A percentile compares a stretch with the other conserved stretches of the same genome.
Conservation (phyloP, 192 early-diverging fungal species). For the Coemansia sp. region DNA sequence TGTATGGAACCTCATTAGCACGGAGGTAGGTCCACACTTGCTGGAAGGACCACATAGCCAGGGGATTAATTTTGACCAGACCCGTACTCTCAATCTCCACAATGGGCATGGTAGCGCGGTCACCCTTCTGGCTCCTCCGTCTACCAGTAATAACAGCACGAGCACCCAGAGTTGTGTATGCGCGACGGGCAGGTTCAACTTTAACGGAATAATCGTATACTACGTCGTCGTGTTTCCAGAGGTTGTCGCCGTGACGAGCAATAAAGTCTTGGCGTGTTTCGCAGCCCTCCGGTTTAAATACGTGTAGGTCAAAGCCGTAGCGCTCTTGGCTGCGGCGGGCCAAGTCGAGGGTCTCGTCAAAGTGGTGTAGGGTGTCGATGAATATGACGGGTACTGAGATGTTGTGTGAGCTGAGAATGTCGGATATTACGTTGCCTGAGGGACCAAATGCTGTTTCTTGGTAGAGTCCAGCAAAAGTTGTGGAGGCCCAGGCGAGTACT, state of each 20-base stretch:
- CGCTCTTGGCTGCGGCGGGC: conserved; percentile 65
- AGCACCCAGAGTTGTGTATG: conserved; percentile 77
- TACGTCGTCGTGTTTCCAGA: conserved; percentile 84
- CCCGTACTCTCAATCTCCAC: conserved; percentile 82
- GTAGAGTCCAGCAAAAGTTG: conserved; percentile 77
- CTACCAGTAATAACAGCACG: conserved; percentile 89
- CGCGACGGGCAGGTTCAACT: conserved; percentile 89
- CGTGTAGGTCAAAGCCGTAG: conserved; percentile 72
- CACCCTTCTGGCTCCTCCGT: conserved; percentile 83
- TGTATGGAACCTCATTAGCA: conserved; percentile 89
- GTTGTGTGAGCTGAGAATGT: conserved; percentile 79
- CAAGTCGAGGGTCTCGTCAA: conserved; percentile 87
- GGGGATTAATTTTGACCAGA: conserved; percentile 90
- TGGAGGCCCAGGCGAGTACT: conserved; percentile 87
- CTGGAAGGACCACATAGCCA: conserved; percentile 90
- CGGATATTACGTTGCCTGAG: conserved; percentile 85
- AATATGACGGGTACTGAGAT: conserved; percentile 77
- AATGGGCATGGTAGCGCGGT: conserved; percentile 74
- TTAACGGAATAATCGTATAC: conserved; percentile 92
- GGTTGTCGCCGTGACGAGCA: conserved; percentile 68
- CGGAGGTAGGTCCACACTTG: conserved; percentile 86
- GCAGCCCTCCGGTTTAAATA: conserved; percentile 73
- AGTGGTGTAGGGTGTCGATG: conserved; percentile 95
- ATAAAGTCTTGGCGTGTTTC: conserved; percentile 71
- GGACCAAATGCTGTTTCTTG: conserved; percentile 96